Percentiles rank a stretch among this genome's conserved stretches.
These are phyloP conservation scores for Vinca minor DNA, from an alignment of 257 asterid species.

Conservation along the genomic window DNA sequence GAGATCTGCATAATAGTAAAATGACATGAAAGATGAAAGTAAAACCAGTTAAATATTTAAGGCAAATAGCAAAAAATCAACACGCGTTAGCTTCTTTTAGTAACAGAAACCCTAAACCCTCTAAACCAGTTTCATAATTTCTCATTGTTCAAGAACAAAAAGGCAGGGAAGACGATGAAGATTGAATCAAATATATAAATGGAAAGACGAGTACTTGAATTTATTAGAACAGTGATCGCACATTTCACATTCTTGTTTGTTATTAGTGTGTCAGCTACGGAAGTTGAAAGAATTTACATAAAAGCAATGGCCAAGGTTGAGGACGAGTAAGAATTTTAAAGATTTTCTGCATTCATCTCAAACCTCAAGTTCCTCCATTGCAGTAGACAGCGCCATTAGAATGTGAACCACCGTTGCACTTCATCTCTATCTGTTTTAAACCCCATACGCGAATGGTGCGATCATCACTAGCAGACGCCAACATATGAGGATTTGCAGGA, in stretches of 20 bases:
- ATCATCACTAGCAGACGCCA: constrained; percentile 91
- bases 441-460: constrained; percentile 91
- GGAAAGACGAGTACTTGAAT: constrained; percentile 16
- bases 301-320: constrained; percentile 30
- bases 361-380: constrained; percentile 67
- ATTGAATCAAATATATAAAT: constrained; percentile 4
- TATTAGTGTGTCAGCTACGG: constrained; percentile 24
- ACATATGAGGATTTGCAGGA: constrained; percentile 70
- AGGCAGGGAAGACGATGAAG: background rate
- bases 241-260: constrained; percentile 36
- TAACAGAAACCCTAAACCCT: too few species aligned
- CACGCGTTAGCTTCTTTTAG: too few species aligned
- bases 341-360: too few species aligned
- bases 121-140: too few species aligned
- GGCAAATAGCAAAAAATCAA: too few species aligned
- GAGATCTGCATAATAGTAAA: too few species aligned
- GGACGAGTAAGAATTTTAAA: constrained; percentile 17
- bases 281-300: constrained; percentile 48
- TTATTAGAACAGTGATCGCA: constrained; percentile 32
- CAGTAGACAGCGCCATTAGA: constrained; percentile 58
- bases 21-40: too few species aligned
- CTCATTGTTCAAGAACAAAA: too few species aligned
- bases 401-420: constrained; percentile 33
- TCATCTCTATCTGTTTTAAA: constrained; percentile 41
- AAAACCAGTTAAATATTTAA: too few species aligned